phyloP scores from a whole-genome alignment of 306 rosid species.

The Cucurbita ficifolia region DNA sequence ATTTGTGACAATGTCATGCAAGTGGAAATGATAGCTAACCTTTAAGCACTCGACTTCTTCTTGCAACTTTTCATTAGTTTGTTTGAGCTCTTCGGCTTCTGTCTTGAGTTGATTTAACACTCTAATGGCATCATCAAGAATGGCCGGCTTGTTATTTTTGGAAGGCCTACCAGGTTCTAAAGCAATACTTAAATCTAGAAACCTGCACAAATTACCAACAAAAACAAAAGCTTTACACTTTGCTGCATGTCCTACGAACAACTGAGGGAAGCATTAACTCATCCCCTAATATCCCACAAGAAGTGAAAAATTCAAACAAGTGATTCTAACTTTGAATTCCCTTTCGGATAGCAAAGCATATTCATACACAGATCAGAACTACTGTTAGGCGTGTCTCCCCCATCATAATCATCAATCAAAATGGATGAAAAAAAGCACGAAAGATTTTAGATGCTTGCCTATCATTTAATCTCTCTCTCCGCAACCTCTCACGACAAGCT shows the following conservation, averaged over 20 bases:
- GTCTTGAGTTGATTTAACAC: slow-evolving; percentile 56
- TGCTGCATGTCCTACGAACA: background rate
- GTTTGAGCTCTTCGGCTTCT: slow-evolving; percentile 67
- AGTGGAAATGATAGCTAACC: slow-evolving; percentile 26
- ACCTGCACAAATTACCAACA: slow-evolving; percentile 29
- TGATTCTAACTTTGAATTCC: background rate
- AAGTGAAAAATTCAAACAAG: background rate
- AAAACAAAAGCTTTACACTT: background rate
- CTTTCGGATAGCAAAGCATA: background rate
- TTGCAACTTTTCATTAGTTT: slow-evolving; percentile 48
- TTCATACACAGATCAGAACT: background rate
- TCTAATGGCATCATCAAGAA: slow-evolving; percentile 78
- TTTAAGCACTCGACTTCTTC: slow-evolving; percentile 67
- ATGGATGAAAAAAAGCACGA: background rate
- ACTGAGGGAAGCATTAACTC: background rate
- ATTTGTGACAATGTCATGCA: background rate
- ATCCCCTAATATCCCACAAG: background rate
- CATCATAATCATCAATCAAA: background rate
- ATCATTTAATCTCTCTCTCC: slow-evolving; percentile 82
- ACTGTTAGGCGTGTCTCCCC: background rate
- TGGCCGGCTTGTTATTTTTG: slow-evolving; percentile 60
- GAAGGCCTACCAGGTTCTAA: slow-evolving; percentile 71
- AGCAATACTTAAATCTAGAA: slow-evolving; percentile 60
- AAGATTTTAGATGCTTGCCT: slow-evolving; percentile 27
- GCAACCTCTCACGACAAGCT: slow-evolving; percentile 81